phyloP scores from a whole-genome alignment of 352 stramenopile genomes.

The Globisporangium sylvaticum region DNA sequence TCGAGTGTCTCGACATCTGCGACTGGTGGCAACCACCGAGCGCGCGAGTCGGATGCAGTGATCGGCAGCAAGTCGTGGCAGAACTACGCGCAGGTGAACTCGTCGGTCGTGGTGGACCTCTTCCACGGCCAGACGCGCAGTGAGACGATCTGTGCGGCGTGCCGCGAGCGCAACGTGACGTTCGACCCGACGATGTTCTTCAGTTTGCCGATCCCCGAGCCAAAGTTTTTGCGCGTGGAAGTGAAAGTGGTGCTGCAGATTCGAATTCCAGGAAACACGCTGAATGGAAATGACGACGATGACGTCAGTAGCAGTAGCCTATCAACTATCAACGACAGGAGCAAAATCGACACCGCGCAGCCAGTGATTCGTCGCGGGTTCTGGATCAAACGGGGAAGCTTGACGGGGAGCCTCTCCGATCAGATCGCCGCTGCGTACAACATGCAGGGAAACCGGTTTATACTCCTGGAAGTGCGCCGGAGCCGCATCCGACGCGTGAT shows the following conservation, averaged over 20 bases:
- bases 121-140: conserved; percentile 95
- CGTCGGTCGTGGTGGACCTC: conserved; percentile 94
- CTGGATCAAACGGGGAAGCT: conserved; percentile 54
- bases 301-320: not conserved
- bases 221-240: conserved; percentile 63
- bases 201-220: conserved; percentile 92
- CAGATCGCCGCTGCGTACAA: conserved; percentile 39
- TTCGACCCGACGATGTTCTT: conserved; percentile 97
- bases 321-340: not conserved
- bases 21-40: not conserved
- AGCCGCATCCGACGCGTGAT: conserved; percentile 76
- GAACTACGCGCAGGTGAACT: conserved; percentile 89
- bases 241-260: conserved; percentile 56
- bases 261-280: not conserved
- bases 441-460: conserved; percentile 43
- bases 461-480: conserved; percentile 63
- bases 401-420: conserved; percentile 38
- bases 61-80: conserved; percentile 91
- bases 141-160: conserved; percentile 92
- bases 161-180: conserved; percentile 91
- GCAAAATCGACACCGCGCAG: conserved; percentile 7
- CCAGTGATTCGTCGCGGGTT: conserved; percentile 33
- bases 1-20: not conserved
- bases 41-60: conserved; percentile 46
- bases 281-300: not conserved